Evolutionary conservation across 2,329 filamentous ascomycete genomes (phyloP), one percentile per base, ranked within the genome.

Genomic region (Aureobasidium sp.): DNA sequence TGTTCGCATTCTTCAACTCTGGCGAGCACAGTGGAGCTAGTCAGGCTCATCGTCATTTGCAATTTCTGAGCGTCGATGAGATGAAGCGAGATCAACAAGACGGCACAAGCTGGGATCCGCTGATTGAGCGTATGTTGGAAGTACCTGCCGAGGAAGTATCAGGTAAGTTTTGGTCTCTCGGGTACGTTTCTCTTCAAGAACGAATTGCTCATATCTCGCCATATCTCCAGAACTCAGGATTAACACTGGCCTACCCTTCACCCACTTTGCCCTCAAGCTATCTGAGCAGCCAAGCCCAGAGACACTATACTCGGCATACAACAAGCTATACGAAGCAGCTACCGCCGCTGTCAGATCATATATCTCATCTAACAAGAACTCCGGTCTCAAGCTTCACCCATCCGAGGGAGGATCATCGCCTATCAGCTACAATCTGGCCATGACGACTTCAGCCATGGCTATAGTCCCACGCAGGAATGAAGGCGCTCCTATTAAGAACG

Each of bases 1-100:
- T 92, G 2, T 91, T 87, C 70, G 88, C 86, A 0, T 92, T 92
- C 73, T 93, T 91, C 83, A 94, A 93, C 76, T 90, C 87, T 38
- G 91, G 91, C 2, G 76, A 83, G 15, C 84, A 90, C 71, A 92
- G 90, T 6, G 91, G 91, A 3, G 90, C 91, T 1, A 91, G 89
- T 69, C 91, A 94, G 74, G 86, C 91, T 16, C 91, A 93, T 73
- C 79, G 91, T 5, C 91, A 94, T 72, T 76, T 94, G 31, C 91
- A 94, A 75, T 84, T 93, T n/a, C 77, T 94, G 4, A 90, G 90
- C 0, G 83, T 93, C 0, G 82, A 86, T 10, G 79, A 82, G 23
- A 93, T 93, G 90, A 88, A 74, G 15, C 70, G 77, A 36, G 74
- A 77, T 18, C 72, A 74, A 7, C 67, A 72, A 15, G 33, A 62